phyloP scores from a whole-genome alignment of 192 early-diverging fungal genomes.

The Backusella psychrophila region DNA sequence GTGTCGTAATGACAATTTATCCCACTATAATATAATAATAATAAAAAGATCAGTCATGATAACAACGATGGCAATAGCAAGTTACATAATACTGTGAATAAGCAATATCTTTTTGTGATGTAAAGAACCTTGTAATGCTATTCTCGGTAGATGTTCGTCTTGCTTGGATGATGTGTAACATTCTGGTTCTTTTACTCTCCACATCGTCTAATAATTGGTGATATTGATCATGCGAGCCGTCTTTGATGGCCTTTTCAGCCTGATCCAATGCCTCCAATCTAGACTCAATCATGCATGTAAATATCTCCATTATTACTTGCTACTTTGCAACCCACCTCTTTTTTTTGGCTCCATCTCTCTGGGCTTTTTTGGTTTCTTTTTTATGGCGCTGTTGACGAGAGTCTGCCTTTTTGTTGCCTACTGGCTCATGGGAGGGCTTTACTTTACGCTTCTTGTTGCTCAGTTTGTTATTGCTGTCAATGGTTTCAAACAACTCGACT shows the following conservation, averaged over 20 bases:
- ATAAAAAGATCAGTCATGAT: neutral
- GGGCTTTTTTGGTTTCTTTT: conserved; percentile 23
- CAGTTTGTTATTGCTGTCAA: neutral
- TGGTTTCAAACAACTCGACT: neutral
- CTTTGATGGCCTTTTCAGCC: conserved; percentile 16
- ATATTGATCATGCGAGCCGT: conserved; percentile 32
- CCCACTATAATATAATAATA: conserved; percentile 18
- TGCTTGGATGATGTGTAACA: conserved; percentile 13
- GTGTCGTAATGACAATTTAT: conserved; percentile 26
- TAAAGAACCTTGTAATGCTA: conserved; percentile 14
- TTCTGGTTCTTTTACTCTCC: conserved; percentile 22
- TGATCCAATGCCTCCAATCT: conserved; percentile 24
- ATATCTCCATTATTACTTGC: too few species aligned
- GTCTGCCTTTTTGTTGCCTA: neutral
- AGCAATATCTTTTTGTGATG: conserved; percentile 25
- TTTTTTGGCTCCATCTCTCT: conserved; percentile 12
- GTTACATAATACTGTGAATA: conserved; percentile 32
- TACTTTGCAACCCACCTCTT: neutral
- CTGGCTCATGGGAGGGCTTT: neutral
- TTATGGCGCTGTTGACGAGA: neutral
- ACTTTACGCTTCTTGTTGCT: conserved; percentile 3
- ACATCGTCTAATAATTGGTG: conserved; percentile 19
- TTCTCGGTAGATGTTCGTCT: conserved; percentile 17
- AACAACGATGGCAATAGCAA: neutral
- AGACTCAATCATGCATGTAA: too few species aligned